A percentile compares a stretch with the other conserved stretches of the same genome.
These are phyloP conservation scores for Dendryphion nanum DNA, from an alignment of 2,329 filamentous ascomycete genomes.

Conservation along the genomic window DNA sequence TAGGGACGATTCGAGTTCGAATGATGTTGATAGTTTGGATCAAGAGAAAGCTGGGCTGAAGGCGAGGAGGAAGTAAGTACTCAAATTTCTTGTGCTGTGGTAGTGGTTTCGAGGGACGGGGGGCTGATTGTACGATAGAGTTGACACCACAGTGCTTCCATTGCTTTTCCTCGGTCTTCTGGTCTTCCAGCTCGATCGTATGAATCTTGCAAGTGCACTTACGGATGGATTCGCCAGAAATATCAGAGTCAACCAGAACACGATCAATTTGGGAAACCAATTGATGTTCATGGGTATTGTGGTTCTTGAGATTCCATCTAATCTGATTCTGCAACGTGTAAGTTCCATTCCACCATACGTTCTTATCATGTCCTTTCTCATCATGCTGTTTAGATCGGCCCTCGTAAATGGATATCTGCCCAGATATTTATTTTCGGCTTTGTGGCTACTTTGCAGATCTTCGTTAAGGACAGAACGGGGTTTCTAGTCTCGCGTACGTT, in stretches of 20 bases:
- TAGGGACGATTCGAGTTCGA: slow-evolving; percentile 9
- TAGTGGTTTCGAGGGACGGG: too few relatives aligned
- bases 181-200: slow-evolving; percentile 54
- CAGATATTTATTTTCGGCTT: slow-evolving; percentile 52
- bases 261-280: slow-evolving; percentile 54
- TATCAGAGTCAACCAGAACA: slow-evolving; percentile 46
- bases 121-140: slow-evolving; percentile 25
- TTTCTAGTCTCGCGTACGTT: slow-evolving; percentile 47
- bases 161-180: slow-evolving; percentile 52
- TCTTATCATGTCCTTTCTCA: not conserved
- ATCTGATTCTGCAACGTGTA: slow-evolving; percentile 44
- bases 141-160: slow-evolving; percentile 49
- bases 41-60: slow-evolving; percentile 10
- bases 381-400: slow-evolving; percentile 14
- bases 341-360: slow-evolving; percentile 1
- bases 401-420: slow-evolving; percentile 48
- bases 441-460: slow-evolving; percentile 46
- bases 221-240: slow-evolving; percentile 49
- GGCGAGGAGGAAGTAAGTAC: slow-evolving; percentile 19
- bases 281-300: slow-evolving; percentile 54
- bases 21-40: slow-evolving; percentile 1
- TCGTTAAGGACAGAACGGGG: slow-evolving; percentile 35
- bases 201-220: slow-evolving; percentile 53
- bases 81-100: not conserved
- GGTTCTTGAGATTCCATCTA: slow-evolving; percentile 53